Base-by-base conservation (phyloP, 257 asterid species). In the Verbena officinalis region DNA sequence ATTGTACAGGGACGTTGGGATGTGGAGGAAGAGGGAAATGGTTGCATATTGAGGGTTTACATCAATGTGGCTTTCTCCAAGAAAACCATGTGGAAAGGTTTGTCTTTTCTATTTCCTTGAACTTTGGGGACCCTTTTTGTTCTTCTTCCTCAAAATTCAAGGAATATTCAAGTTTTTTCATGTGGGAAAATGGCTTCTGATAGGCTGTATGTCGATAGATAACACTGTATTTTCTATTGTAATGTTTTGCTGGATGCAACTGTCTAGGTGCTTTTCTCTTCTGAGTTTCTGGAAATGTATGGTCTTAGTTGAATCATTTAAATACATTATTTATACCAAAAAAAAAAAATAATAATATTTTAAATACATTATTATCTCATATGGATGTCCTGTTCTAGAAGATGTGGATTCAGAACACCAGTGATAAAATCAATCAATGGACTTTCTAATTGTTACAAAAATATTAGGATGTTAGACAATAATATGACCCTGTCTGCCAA, bases 71-170 rank as follows among this genome's bases (percentile, higher is more conserved):
- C 88, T 48, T 94, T 94, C 75, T 83, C 96, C 70, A 94, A 84
- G 90, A 86, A 73, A 81, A 94, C 99, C 58, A 88, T 94, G 87
- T 90, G 84, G 80, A 94, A 77, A 90, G 99, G 99, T 94, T 76
- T 62, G 76, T 15, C 60, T 60, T 65, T 54, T 20, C 68, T 12
- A 15, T 60, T 46, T 64, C 60, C 42, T 72, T 51, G 7, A 24
- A 21, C 43, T 16, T 62, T 24, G 39, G 65, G 24, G 11, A 67
- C 4, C 42, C 4, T 42, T 39, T 12, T 7, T 39, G 56, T 61
- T 65, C 48, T 31, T 54, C 38, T 27, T 67, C 67, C 49, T 38
- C 38, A 17, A 53, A n/a, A 62, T 21, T 10, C 1, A 7, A 65
- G 19, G 67, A 12, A 16, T 19, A 34, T 53, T 44, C 22, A 38